These are phyloP conservation scores for Trichoderma pleuroti DNA, from an alignment of 2,329 filamentous ascomycete genomes.

Conservation along the genomic window DNA sequence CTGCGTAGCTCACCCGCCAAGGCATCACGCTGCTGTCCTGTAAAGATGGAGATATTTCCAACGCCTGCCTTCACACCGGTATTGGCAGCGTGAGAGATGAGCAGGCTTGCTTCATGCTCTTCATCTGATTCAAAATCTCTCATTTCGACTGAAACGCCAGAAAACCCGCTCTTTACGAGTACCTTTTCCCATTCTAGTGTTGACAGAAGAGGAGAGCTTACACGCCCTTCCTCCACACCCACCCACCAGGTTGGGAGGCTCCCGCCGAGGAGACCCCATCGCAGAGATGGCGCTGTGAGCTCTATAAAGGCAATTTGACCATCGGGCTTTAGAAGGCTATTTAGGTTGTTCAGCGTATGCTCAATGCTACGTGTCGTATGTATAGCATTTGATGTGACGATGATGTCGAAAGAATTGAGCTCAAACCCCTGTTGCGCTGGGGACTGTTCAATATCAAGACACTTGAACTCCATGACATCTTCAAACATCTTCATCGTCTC, in stretches of 20 bases:
- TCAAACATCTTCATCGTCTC: constrained; percentile 14
- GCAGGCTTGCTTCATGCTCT: constrained; percentile 15
- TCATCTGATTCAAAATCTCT: constrained; percentile 5
- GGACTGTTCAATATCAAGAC: constrained; percentile 23
- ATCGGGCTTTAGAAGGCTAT: constrained; percentile 11
- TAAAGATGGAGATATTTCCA: constrained; percentile 9
- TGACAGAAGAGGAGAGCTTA: constrained; percentile 2
- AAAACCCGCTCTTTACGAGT: constrained; percentile 11
- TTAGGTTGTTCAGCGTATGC: constrained; percentile 4
- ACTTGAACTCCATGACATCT: constrained; percentile 23
- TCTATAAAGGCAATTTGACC: constrained; percentile 19
- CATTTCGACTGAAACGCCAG: constrained; percentile 11
- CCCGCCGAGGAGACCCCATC: constrained; percentile 11
- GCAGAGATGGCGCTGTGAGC: constrained; percentile 9
- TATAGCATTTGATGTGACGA: constrained; percentile 27
- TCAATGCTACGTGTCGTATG: constrained; percentile 2
- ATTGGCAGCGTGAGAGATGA: constrained; percentile 10
- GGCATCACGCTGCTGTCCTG: neutral
- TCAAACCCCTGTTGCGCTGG: constrained; percentile 21
- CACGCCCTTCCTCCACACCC: constrained; percentile 12
- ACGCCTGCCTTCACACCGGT: neutral
- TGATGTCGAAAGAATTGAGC: constrained; percentile 21
- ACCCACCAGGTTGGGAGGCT: constrained; percentile 10
- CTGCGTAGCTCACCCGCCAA: constrained; percentile 4
- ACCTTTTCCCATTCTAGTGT: constrained; percentile 2